Conservation (phyloP, 352 stramenopile genomes). For the Globisporangium echinulatum region DNA sequence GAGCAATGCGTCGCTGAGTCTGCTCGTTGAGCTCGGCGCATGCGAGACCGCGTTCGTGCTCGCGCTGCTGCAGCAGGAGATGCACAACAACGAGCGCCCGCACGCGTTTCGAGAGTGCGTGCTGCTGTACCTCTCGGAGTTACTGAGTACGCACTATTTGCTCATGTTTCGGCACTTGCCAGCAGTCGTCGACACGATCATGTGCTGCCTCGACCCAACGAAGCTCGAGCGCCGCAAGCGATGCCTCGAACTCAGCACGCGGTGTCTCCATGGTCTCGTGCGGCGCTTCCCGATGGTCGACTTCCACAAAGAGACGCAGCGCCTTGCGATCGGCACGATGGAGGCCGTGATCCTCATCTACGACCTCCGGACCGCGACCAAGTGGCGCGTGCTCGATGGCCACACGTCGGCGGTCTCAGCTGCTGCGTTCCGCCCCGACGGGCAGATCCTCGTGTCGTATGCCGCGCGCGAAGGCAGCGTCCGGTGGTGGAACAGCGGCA, state of each 20-base stretch:
- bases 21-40: constrained; percentile 72
- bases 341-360: constrained; percentile 87
- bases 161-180: constrained; percentile 81
- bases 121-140: constrained; percentile 70
- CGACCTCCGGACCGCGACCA: constrained; percentile 80
- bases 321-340: constrained; percentile 80
- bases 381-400: constrained; percentile 84
- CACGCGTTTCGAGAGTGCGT: constrained; percentile 70
- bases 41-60: constrained; percentile 78
- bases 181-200: constrained; percentile 79
- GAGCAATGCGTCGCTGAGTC: constrained; percentile 65
- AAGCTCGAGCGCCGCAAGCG: constrained; percentile 75
- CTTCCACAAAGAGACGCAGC: constrained; percentile 85
- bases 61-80: constrained; percentile 70
- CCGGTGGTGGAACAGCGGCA: constrained; percentile 82
- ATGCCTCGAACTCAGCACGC: constrained; percentile 71
- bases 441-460: constrained; percentile 80
- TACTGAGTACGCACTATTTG: constrained; percentile 79
- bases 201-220: constrained; percentile 79
- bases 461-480: constrained; percentile 71
- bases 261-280: constrained; percentile 76
- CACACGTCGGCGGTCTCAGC: constrained; percentile 69
- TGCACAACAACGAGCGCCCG: constrained; percentile 68
- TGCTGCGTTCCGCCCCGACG: constrained; percentile 60
- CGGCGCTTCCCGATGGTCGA: constrained; percentile 83